Evolutionary conservation across 371 early-diverging fungal genomes (phyloP).

Genomic region (Syncephalastrum monosporum): DNA sequence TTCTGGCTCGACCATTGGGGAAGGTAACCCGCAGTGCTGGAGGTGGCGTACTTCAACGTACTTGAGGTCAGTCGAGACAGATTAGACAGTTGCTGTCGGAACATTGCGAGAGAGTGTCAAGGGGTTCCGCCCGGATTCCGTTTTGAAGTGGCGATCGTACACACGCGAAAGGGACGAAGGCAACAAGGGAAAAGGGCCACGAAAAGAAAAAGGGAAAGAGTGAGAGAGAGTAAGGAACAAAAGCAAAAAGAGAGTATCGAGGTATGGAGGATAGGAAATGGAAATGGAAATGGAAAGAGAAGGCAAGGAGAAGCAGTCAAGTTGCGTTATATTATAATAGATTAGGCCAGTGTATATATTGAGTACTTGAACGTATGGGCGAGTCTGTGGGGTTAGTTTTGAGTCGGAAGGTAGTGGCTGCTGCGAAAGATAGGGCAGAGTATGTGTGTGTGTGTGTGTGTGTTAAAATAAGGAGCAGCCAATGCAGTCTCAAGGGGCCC

Average conservation of each 20-base stretch:
- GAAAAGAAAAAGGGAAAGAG: neutral
- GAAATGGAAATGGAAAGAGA: constrained; percentile 6
- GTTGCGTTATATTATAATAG: neutral
- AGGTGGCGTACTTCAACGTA: constrained; percentile 40
- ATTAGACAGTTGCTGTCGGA: constrained; percentile 39
- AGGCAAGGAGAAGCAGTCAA: neutral
- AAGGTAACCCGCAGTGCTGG: constrained; percentile 27
- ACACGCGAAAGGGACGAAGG: neutral
- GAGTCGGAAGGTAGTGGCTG: too few relatives aligned
- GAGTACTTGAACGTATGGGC: too few relatives aligned
- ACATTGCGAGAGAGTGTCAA: constrained; percentile 17
- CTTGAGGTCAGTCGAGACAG: constrained; percentile 37
- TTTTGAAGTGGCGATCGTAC: neutral
- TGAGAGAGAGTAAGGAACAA: neutral
- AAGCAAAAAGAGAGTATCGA: neutral
- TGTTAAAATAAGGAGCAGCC: too few relatives aligned
- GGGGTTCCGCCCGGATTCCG: neutral
- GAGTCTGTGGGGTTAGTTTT: too few relatives aligned
- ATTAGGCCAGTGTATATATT: too few relatives aligned
- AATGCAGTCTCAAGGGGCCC: too few relatives aligned
- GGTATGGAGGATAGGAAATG: neutral
- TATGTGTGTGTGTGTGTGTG: too few relatives aligned
- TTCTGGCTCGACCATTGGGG: constrained; percentile 24
- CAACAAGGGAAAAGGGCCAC: neutral
- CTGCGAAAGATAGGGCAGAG: too few relatives aligned